These are phyloP conservation scores for Stereocaulon alpinum DNA, from an alignment of 495 filamentous ascomycete species.

Conservation along the genomic window DNA sequence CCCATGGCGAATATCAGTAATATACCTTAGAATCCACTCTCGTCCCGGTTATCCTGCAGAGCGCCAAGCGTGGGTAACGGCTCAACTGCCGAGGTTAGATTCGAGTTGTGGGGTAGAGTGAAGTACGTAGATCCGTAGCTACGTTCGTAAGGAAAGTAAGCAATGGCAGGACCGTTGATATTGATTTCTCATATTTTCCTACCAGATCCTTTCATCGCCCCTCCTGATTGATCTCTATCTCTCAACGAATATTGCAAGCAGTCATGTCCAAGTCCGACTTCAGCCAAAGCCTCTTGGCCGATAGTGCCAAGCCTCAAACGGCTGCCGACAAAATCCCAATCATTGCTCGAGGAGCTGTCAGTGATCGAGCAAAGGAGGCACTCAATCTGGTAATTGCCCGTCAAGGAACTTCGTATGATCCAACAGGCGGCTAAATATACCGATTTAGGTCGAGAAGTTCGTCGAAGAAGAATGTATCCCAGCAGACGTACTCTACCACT, in stretches of 20 bases:
- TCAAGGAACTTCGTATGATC: not conserved
- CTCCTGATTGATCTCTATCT: not conserved
- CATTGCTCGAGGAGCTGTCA: slow-evolving; percentile 58
- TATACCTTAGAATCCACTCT: too few species aligned
- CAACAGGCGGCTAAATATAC: slow-evolving; percentile 15
- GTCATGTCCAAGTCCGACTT: slow-evolving; percentile 23
- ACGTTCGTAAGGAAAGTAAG: not conserved
- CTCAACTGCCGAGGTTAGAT: not conserved
- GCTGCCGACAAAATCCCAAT: slow-evolving; percentile 46
- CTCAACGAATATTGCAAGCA: not conserved
- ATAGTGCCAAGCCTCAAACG: slow-evolving; percentile 20
- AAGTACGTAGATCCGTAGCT: not conserved
- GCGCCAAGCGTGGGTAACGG: not conserved
- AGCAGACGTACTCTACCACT: slow-evolving; percentile 65
- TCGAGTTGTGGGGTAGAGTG: not conserved
- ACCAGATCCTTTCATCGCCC: not conserved
- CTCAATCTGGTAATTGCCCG: slow-evolving; percentile 46
- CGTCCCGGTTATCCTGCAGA: not conserved
- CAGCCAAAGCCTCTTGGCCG: slow-evolving; percentile 20
- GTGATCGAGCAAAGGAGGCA: slow-evolving; percentile 69
- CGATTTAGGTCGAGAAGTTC: slow-evolving; percentile 70
- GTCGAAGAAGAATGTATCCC: slow-evolving; percentile 94
- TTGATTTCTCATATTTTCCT: not conserved
- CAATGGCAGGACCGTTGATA: not conserved
- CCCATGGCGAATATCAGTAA: too few species aligned